Conservation (phyloP, 805 yeast species). For the Alloascoidea africana region DNA sequence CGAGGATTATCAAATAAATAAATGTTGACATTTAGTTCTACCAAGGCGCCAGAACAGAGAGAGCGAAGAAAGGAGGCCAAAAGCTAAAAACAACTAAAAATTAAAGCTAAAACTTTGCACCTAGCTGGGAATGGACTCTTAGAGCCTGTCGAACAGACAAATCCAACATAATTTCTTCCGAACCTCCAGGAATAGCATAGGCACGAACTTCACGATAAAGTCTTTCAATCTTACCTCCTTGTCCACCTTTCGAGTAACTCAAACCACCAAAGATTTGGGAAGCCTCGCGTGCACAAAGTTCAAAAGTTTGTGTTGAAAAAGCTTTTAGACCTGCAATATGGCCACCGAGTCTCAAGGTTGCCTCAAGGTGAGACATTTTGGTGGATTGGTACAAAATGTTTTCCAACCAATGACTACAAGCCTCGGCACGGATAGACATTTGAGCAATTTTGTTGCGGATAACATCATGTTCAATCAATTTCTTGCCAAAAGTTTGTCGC, state of each 20-base stretch:
- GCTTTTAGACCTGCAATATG: slow-evolving; percentile 3
- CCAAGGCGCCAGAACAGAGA: no score
- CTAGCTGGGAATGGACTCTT: slow-evolving; percentile 22
- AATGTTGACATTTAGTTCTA: no score
- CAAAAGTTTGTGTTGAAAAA: slow-evolving; percentile 2
- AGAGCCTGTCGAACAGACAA: slow-evolving; percentile 14
- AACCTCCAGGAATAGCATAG: slow-evolving; percentile 4
- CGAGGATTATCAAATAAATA: no score
- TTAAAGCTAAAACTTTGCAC: slow-evolving; percentile 24
- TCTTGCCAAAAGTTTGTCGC: slow-evolving; percentile 2
- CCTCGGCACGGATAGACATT: slow-evolving; percentile 2
- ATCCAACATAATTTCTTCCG: slow-evolving; percentile 3
- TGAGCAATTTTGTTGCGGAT: slow-evolving; percentile 2
- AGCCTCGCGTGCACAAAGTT: slow-evolving; percentile 3
- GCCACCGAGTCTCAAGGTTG: slow-evolving; percentile 2
- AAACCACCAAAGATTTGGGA: slow-evolving; percentile 3
- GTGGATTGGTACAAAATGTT: neutral
- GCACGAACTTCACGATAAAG: slow-evolving; percentile 2
- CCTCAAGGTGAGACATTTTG: slow-evolving; percentile 1
- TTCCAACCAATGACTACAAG: slow-evolving; percentile 2
- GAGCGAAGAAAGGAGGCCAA: no score
- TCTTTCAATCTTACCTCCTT: slow-evolving; percentile 3
- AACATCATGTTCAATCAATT: slow-evolving; percentile 3
- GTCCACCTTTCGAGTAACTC: slow-evolving; percentile 3
- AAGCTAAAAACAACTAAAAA: no score